Evolutionary conservation across 805 yeast genomes (phyloP).

Genomic region (Torulaspora indica): DNA sequence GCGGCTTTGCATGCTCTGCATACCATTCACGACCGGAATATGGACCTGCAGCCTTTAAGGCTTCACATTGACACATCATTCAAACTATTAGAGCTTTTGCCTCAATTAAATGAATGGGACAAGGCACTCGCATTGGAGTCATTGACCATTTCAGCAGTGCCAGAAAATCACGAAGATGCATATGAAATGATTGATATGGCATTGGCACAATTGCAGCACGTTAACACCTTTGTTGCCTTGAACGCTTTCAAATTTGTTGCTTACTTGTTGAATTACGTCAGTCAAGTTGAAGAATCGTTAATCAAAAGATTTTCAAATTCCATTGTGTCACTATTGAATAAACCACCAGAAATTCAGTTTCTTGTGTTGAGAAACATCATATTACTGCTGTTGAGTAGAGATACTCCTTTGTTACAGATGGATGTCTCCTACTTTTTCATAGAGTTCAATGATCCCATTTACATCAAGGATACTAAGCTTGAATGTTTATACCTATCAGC

Average conservation of each 20-base stretch:
- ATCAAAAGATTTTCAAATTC: conserved; percentile 65
- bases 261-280: conserved; percentile 68
- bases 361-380: conserved; percentile 76
- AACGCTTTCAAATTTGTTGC: conserved; percentile 69
- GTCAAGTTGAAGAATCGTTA: conserved; percentile 49
- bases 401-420: conserved; percentile 47
- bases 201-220: conserved; percentile 71
- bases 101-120: conserved; percentile 58
- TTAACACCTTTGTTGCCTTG: conserved; percentile 73
- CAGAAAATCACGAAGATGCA: conserved; percentile 65
- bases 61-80: conserved; percentile 41
- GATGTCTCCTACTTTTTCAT: conserved; percentile 82
- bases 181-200: conserved; percentile 56
- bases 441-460: conserved; percentile 78
- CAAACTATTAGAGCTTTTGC: conserved; percentile 36
- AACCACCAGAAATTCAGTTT: conserved; percentile 80
- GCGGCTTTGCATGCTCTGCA: conserved; percentile 65
- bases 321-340: conserved; percentile 60
- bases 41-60: conserved; percentile 29
- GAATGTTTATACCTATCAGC: conserved; percentile 83
- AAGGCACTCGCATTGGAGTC: conserved; percentile 64
- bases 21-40: conserved; percentile 53
- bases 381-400: conserved; percentile 61
- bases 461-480: conserved; percentile 82
- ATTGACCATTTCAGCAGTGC: conserved; percentile 58